Evolutionary conservation across 345 rosid species (phyloP), one percentile per base, ranked within the genome.

Genomic region (Hibiscus tridactylites): DNA sequence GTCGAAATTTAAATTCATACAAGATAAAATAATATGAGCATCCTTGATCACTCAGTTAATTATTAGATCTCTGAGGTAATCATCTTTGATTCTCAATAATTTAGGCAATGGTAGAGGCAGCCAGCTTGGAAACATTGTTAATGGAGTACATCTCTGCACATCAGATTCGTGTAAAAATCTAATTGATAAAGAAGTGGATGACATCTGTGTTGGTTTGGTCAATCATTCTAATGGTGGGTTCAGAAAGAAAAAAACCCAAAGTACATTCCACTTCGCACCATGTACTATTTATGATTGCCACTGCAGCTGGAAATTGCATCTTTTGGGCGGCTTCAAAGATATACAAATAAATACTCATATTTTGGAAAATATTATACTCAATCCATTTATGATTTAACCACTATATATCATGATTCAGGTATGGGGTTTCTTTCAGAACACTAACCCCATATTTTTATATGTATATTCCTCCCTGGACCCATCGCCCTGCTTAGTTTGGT

Each of bases 401-500:
- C 68, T 54, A 9, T 19, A 56, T 49, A 68, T 70, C 31, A 44
- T 21, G 35, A 6, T 44, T 72, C 62, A 52, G 82, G 79, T 83
- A 54, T 46, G 84, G 81, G 83, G 83, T 77, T 78, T 78, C 88
- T 78, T 78, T 83, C 86, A 13, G 5, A 50, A 62, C 62, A 62
- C 77, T 21, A 63, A 29, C 75, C 72, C 73, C 72, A 72, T 50
- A 16, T 16, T 54, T 19, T 39, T 52, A n/a, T 17, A 65, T 11
- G 49, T 53, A 53, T 73, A 33, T 24, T 73, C 76, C 72, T 52
- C 0, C 0, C 17, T 82, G 74, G n/a, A 61, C 12, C 84, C 80
- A 57, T 49, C 53, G 0, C 13, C n/a, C 53, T 12, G 11, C 0
- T 44, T 39, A 4, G n/a, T 82, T 82, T 37, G 74, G 64, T 71